Percentiles rank a stretch among this genome's conserved stretches.
Conservation (phyloP, 441 rosid genomes). For the Cnidoscolus chayamansa region DNA sequence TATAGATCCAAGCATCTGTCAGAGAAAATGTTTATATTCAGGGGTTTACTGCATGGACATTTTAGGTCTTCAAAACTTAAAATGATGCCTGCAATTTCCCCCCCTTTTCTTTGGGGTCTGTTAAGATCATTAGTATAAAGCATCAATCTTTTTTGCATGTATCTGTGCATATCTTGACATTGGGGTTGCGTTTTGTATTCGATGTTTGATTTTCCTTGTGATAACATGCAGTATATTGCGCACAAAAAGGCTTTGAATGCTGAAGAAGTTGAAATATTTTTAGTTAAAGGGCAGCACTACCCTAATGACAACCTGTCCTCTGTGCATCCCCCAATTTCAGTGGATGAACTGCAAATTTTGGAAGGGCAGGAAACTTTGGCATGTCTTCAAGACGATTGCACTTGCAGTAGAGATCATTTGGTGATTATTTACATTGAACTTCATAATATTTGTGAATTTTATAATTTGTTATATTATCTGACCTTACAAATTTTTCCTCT, state of each 20-base stretch:
- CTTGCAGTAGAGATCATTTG: conserved; percentile 33
- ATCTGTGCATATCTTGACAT: background rate
- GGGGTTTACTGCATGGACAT: background rate
- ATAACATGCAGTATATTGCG: conserved; percentile 48
- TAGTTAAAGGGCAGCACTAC: conserved; percentile 39
- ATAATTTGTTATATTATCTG: too few relatives aligned
- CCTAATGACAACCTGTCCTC: conserved; percentile 28
- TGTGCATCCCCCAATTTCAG: conserved; percentile 18
- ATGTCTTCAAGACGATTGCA: conserved; percentile 35
- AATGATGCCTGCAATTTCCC: background rate
- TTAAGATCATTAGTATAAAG: background rate
- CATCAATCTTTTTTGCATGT: background rate
- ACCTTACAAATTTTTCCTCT: background rate
- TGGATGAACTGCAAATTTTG: conserved; percentile 46
- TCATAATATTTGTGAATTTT: too few relatives aligned
- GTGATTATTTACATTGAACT: conserved; percentile 43
- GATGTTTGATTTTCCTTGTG: background rate
- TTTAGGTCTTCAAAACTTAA: background rate
- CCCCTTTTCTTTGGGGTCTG: background rate
- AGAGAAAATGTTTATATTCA: background rate
- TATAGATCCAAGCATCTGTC: background rate
- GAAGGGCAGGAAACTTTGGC: conserved; percentile 49
- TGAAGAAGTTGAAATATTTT: conserved; percentile 47
- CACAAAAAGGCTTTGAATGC: conserved; percentile 43
- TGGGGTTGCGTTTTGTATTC: background rate